A percentile compares a stretch with the other conserved stretches of the same genome.
phyloP scores from a whole-genome alignment of 2,329 filamentous ascomycete species.

The Geoglossum cookeanum region DNA sequence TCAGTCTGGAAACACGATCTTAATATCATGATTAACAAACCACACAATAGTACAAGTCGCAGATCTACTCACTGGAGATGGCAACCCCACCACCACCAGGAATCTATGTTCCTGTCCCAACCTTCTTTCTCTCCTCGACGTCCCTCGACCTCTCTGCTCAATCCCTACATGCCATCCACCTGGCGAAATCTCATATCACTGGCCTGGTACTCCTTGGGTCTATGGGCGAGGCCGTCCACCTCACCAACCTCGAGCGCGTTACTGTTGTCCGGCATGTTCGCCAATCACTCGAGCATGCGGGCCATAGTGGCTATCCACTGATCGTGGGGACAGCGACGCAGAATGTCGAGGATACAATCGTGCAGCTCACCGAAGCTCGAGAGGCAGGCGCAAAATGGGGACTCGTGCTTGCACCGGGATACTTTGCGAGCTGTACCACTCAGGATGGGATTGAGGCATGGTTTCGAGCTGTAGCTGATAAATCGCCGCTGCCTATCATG shows the following conservation, averaged over 20 bases:
- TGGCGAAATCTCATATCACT: slow-evolving; percentile 57
- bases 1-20: too few species aligned
- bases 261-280: slow-evolving; percentile 59
- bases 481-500: neutral
- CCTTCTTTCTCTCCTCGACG: slow-evolving; percentile 67
- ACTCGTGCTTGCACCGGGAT: slow-evolving; percentile 61
- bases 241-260: slow-evolving; percentile 57
- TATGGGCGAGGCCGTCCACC: slow-evolving; percentile 77
- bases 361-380: slow-evolving; percentile 46
- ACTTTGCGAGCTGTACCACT: slow-evolving; percentile 62
- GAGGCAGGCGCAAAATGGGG: slow-evolving; percentile 61
- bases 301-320: slow-evolving; percentile 54
- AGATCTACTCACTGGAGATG: too few species aligned
- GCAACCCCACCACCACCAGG: slow-evolving; percentile 31
- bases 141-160: slow-evolving; percentile 65
- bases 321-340: slow-evolving; percentile 69
- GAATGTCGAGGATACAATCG: slow-evolving; percentile 62
- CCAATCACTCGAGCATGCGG: slow-evolving; percentile 63
- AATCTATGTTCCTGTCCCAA: slow-evolving; percentile 80
- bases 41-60: too few species aligned
- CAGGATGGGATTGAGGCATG: slow-evolving; percentile 55
- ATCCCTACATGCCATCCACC: slow-evolving; percentile 60
- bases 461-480: slow-evolving; percentile 25
- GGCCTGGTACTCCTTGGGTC: slow-evolving; percentile 78
- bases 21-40: too few species aligned